phyloP scores from a whole-genome alignment of 176 grass and related monocot genomes.

The Dendrocalamus sinicus region DNA sequence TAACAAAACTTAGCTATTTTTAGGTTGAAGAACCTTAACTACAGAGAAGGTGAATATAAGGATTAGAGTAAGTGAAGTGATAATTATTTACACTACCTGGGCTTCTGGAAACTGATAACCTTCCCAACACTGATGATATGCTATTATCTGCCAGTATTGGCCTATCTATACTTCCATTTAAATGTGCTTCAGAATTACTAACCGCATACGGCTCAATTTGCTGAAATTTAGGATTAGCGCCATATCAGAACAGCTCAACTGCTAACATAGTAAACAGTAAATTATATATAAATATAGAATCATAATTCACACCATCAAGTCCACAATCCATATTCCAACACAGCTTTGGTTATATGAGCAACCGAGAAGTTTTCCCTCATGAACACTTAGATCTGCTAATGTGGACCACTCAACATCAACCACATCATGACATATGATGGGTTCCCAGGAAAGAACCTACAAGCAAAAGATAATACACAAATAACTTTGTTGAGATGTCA shows the following conservation, averaged over 20 bases:
- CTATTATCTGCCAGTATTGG: slow-evolving; percentile 53
- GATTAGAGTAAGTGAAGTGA: background rate
- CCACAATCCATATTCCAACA: slow-evolving; percentile 88
- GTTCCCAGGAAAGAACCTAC: slow-evolving; percentile 96
- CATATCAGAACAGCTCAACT: slow-evolving; percentile 39
- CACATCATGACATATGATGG: slow-evolving; percentile 73
- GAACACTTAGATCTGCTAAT: slow-evolving; percentile 82
- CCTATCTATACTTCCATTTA: slow-evolving; percentile 48
- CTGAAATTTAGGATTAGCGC: slow-evolving; percentile 54
- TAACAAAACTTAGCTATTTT: slow-evolving; percentile 15
- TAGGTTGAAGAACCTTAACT: slow-evolving; percentile 14
- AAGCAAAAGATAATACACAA: slow-evolving; percentile 45
- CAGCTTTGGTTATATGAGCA: slow-evolving; percentile 93
- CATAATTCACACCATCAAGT: slow-evolving; percentile 67
- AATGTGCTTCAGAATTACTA: slow-evolving; percentile 53
- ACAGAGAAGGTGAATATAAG: background rate
- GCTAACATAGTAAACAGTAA: slow-evolving; percentile 41
- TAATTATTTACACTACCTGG: slow-evolving; percentile 46
- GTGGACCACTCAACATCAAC: slow-evolving; percentile 88
- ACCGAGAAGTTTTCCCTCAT: slow-evolving; percentile 89
- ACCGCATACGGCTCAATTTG: slow-evolving; percentile 57
- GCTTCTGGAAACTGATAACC: slow-evolving; percentile 63
- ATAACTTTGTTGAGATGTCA: background rate
- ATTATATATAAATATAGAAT: slow-evolving; percentile 5
- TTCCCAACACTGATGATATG: slow-evolving; percentile 63